A percentile compares a stretch with the other conserved stretches of the same genome.
These are phyloP conservation scores for Asterochloris erici DNA, from an alignment of 139 green algal species.

Conservation along the genomic window DNA sequence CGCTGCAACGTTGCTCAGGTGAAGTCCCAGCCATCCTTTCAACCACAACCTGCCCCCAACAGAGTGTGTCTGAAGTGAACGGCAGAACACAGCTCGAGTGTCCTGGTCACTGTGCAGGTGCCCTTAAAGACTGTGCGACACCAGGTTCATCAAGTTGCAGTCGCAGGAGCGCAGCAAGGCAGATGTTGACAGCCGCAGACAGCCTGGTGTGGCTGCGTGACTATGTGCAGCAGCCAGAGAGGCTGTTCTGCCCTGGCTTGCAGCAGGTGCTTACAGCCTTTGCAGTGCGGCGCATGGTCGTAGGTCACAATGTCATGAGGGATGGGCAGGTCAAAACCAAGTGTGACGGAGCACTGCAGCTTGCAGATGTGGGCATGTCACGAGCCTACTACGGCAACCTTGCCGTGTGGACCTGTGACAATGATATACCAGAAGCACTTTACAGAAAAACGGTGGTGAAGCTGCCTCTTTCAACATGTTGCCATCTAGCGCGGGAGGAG, in stretches of 20 bases:
- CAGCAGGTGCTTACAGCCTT: constrained; percentile 14
- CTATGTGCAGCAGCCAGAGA: constrained; percentile 4
- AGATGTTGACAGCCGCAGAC: not conserved
- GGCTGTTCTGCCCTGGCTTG: constrained; percentile 17
- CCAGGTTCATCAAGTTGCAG: too few relatives aligned
- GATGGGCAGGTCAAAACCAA: not conserved
- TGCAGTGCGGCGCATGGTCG: constrained; percentile 19
- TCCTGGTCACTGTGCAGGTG: too few relatives aligned
- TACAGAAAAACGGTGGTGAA: not conserved
- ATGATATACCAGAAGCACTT: constrained; percentile 1
- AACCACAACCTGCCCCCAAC: too few relatives aligned
- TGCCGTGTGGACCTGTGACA: constrained; percentile 19
- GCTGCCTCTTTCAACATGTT: not conserved
- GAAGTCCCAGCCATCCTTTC: too few relatives aligned
- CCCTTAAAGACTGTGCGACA: too few relatives aligned
- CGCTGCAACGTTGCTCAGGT: too few relatives aligned
- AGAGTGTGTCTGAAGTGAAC: too few relatives aligned
- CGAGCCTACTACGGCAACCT: constrained; percentile 17
- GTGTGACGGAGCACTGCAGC: constrained; percentile 22
- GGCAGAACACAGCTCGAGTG: too few relatives aligned
- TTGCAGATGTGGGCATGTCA: constrained; percentile 30
- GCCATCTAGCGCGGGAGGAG: too few relatives aligned
- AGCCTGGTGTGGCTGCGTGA: constrained; percentile 9
- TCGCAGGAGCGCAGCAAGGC: too few relatives aligned
- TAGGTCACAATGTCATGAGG: constrained; percentile 28